phyloP scores from a whole-genome alignment of 345 rosid species.

The Euclidium syriacum region DNA sequence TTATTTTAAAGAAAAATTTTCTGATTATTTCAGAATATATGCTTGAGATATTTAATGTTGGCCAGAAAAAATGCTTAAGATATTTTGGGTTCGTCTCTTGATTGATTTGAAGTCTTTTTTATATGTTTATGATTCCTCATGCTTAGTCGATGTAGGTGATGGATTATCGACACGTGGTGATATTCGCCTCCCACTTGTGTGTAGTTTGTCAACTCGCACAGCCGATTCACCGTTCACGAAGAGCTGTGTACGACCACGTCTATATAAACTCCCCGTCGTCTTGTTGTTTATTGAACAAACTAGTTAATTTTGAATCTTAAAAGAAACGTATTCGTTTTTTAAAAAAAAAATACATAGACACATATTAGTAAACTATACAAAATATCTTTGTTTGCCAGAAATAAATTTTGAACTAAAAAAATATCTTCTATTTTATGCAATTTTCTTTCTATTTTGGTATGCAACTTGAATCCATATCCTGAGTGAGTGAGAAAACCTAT shows the following conservation, averaged over 20 bases:
- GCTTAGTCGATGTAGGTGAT: conserved; percentile 21
- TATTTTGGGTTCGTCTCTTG: conserved; percentile 13
- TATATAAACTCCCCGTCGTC: background rate
- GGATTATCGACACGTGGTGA: conserved; percentile 22
- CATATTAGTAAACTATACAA: background rate
- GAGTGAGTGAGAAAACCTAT: too few relatives aligned
- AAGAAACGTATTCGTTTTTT: background rate
- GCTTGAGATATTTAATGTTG: background rate
- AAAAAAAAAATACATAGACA: too few relatives aligned
- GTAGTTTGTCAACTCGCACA: conserved; percentile 6
- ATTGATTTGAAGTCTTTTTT: background rate
- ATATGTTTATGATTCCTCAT: background rate
- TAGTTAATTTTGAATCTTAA: background rate
- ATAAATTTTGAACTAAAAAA: too few relatives aligned
- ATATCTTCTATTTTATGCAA: too few relatives aligned
- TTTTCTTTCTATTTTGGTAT: too few relatives aligned
- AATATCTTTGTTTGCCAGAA: too few relatives aligned
- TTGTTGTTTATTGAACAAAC: background rate
- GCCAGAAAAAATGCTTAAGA: background rate
- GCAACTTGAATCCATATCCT: too few relatives aligned
- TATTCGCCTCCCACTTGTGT: conserved; percentile 22
- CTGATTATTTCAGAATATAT: background rate
- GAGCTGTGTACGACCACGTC: background rate
- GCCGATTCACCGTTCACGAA: conserved; percentile 12
- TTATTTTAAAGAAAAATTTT: background rate